Base-by-base conservation (phyloP, 805 yeast species). In the Teunomyces panamensis region DNA sequence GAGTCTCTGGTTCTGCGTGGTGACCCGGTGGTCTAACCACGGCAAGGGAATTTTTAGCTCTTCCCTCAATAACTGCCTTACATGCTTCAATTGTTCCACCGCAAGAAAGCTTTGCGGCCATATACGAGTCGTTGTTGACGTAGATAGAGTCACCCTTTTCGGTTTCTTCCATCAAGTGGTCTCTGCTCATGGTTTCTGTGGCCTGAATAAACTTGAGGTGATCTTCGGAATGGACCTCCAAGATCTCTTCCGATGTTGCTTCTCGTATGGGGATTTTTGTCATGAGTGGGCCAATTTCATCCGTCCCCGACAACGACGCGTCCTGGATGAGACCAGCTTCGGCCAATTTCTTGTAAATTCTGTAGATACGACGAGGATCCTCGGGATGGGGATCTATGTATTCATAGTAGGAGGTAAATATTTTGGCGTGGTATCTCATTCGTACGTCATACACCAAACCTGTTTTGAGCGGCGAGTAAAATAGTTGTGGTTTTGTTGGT, bases 21-120 rank as follows among this genome's bases (percentile, higher is more conserved):
- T 94, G 99, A 5, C 99, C 99, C 0, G 99, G 99, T 1, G 99
- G 99, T 55, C 99, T 81, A 11, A 94, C 96, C 6, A 94, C 88
- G 0, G 99, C 99, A 43, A 94, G 62, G 0, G 97, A 84, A 63
- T 94, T 94, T 61, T 89, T 89, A 28, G 92, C 98, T 47, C 78
- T 73, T 2, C 96, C 96, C 63, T 91, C 97, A 8, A 94, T 87
- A 16, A 94, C 98, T 0, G 98, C 96, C 54, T 83, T 81, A 65
- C 98, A 91, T 1, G 97, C 96, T 66, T 94, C 98, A 44, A 94
- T 94, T 28, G 96, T 85, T 32, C 99, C 98, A 47, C 99, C 99
- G 63, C 97, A 92, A 34, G 96, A 85, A 35, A 95, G 75, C 63
- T 86, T 87, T 2, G 98, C 99, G 52, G 96, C 86, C 34, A 85